Evolutionary conservation across 257 asterid species (phyloP).

Genomic region (Capsicum rhomboideum): DNA sequence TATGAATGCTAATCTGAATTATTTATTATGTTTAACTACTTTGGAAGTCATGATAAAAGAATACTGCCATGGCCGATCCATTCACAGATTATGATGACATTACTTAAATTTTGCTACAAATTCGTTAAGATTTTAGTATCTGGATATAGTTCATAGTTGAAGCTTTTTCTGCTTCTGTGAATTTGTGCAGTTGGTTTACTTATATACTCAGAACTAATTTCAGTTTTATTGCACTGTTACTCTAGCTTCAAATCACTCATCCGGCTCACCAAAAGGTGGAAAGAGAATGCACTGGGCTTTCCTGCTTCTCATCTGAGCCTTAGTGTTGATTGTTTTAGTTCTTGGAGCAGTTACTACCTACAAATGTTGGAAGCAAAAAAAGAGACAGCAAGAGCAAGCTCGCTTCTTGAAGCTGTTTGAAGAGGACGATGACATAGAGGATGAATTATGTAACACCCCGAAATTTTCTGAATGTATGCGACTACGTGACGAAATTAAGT

Average conservation of each 20-base stretch:
- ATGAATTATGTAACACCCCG: no score
- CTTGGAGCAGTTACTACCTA: slow-evolving; percentile 31
- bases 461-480: no score
- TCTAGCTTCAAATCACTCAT: slow-evolving; percentile 27
- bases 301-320: slow-evolving; percentile 19
- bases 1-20: background rate
- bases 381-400: slow-evolving; percentile 75
- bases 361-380: slow-evolving; percentile 53
- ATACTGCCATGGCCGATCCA: background rate
- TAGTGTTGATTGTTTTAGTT: slow-evolving; percentile 17
- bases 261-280: slow-evolving; percentile 13
- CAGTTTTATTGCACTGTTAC: background rate
- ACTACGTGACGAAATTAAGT: no score
- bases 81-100: background rate
- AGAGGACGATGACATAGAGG: slow-evolving; percentile 57
- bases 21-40: background rate
- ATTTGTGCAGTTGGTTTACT: background rate
- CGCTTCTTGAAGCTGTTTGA: slow-evolving; percentile 60
- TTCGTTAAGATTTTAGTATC: background rate
- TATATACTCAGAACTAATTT: background rate
- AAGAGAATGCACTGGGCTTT: slow-evolving; percentile 38
- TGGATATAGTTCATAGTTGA: background rate
- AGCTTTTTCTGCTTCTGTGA: background rate
- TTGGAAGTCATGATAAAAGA: background rate
- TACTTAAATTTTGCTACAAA: background rate